Evolutionary conservation across 106 monocot species (phyloP), one percentile per base, ranked within the genome.

Genomic region (Acorus gramineus): DNA sequence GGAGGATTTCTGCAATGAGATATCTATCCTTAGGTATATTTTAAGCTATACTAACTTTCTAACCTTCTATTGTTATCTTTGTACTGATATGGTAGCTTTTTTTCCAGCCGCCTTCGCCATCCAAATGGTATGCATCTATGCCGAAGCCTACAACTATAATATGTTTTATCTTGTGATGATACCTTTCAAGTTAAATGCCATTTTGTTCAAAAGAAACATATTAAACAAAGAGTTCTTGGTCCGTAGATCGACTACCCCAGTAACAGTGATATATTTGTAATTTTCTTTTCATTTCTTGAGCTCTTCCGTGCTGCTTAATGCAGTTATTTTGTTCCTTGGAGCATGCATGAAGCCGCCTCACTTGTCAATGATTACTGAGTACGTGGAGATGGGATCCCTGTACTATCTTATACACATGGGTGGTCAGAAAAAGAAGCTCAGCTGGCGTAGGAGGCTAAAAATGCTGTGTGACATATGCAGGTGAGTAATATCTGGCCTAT

Each of bases 381-480:
- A 89, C 72, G 89, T 93, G 89, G 93, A 93, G 67, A 85, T 85
- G 93, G 89, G 93, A 57, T 93, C 93, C 44, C 81, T 93, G 71
- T 93, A 93, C 63, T 85, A 83, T 64, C 68, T 93, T 4, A 89
- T 93, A 63, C 98, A 98, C 59, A 88, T 78, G 76, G 92, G 88
- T 66, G 88, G 91, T 51, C 87, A 88, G 75, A 93, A 89, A 72
- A 91, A 84, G 74, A 85, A 83, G 64, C 81, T 98, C 13, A 98
- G 79, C 67, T 98, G 98, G 98, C 91, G 85, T 42, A 82, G 80
- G 71, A 91, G 83, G 62, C 72, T 98, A 63, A 98, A 81, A 78
- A 92, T 98, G 80, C 81, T 98, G 4, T 83, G 92, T 77, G 98
- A 98, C 72, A 92, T 98, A 57, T 98, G 98, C 85, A 87, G 91